A percentile compares a stretch with the other conserved stretches of the same genome.
phyloP scores from a whole-genome alignment of 2,329 filamentous ascomycete genomes.

The Cladosporium oxysporum region DNA sequence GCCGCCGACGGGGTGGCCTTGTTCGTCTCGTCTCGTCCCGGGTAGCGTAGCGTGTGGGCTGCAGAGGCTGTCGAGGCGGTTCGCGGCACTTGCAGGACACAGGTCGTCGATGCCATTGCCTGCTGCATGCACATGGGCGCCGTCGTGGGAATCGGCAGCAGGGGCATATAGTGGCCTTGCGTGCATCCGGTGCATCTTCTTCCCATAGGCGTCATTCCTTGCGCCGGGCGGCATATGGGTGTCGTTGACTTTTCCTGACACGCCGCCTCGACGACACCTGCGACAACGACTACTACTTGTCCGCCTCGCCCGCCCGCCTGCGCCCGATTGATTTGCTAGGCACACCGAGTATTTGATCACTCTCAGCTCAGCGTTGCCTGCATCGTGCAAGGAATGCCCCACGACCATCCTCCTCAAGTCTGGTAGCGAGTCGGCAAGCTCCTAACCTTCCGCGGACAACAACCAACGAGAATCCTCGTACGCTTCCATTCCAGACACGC shows the following conservation, averaged over 20 bases:
- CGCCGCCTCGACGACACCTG: neutral
- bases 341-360: neutral
- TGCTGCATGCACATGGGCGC: slow-evolving; percentile 9
- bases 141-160: slow-evolving; percentile 1
- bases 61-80: neutral
- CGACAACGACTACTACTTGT: neutral
- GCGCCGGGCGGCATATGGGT: neutral
- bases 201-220: slow-evolving; percentile 8
- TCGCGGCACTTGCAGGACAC: slow-evolving; percentile 7
- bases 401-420: slow-evolving; percentile 12
- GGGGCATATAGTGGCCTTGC: slow-evolving; percentile 20
- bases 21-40: slow-evolving; percentile 2
- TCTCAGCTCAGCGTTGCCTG: slow-evolving; percentile 3
- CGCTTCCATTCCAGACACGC: slow-evolving; percentile 15
- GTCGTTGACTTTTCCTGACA: neutral
- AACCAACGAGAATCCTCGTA: slow-evolving; percentile 8
- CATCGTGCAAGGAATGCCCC: slow-evolving; percentile 20
- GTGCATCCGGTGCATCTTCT: slow-evolving; percentile 12
- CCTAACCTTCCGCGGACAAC: slow-evolving; percentile 16
- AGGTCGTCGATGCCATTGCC: neutral
- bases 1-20: slow-evolving; percentile 3
- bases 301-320: neutral
- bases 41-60: slow-evolving; percentile 1
- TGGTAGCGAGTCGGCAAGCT: slow-evolving; percentile 21
- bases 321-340: neutral